Evolutionary conservation across 2,329 filamentous ascomycete species (phyloP).

Genomic region (Pseudocercospora macadamiae): DNA sequence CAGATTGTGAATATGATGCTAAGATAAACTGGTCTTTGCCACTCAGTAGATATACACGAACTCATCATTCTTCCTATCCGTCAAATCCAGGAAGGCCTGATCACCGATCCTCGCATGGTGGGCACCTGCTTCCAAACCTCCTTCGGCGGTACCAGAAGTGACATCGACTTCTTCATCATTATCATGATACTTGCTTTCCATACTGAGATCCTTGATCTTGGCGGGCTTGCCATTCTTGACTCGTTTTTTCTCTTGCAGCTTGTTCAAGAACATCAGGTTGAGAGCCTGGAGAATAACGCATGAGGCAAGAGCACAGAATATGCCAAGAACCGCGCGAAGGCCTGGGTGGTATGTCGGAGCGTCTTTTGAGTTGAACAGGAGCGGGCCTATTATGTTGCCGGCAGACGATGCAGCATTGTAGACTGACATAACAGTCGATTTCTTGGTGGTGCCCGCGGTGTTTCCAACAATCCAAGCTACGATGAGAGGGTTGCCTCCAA

Average conservation of each 20-base stretch:
- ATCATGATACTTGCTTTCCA: conserved; percentile 57
- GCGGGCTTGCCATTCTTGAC: conserved; percentile 64
- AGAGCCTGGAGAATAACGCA: conserved; percentile 58
- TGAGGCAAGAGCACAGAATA: conserved; percentile 58
- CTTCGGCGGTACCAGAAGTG: conserved; percentile 29
- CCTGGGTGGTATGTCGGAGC: conserved; percentile 63
- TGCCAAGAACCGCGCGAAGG: conserved; percentile 58
- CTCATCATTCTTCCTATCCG: conserved; percentile 48
- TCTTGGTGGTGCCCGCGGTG: conserved; percentile 69
- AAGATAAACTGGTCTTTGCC: not conserved
- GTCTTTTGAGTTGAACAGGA: conserved; percentile 62
- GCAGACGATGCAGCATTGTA: conserved; percentile 64
- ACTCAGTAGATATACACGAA: conserved; percentile 21
- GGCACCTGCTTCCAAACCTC: conserved; percentile 30
- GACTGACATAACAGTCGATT: conserved; percentile 64
- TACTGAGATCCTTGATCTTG: conserved; percentile 62
- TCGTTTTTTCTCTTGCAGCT: conserved; percentile 57
- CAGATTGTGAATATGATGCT: too few relatives aligned
- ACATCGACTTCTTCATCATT: conserved; percentile 26
- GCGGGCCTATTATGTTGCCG: conserved; percentile 69
- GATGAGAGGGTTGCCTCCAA: conserved; percentile 66
- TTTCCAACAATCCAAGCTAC: conserved; percentile 72
- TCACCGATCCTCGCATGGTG: conserved; percentile 46
- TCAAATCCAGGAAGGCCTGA: conserved; percentile 62
- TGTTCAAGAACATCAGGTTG: conserved; percentile 61